Base-by-base conservation (phyloP, 2,329 filamentous ascomycete genomes). In the Verticillium tricorpus region DNA sequence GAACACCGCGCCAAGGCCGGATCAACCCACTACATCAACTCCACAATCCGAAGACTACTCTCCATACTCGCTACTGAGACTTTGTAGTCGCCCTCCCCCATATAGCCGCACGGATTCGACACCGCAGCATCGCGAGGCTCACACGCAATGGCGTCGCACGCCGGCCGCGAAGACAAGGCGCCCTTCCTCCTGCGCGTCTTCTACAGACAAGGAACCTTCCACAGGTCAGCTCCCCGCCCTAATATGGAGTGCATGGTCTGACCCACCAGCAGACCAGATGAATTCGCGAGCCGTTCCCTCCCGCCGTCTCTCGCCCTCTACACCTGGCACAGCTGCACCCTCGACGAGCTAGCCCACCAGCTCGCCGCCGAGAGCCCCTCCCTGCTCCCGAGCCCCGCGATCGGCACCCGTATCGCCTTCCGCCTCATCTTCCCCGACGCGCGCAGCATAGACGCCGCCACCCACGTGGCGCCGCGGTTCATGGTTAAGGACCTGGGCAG, bases 121-220 rank as follows among this genome's bases (percentile, higher is more conserved):
- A 50, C 12, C n/a, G 12, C 45, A n/a, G 12, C 45, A 50, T 22
- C 8, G 8, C 31, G 28, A 32, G 25, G 28, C 57, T 55, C 58
- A 14, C 31, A 15, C 40, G 32, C 45, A 25, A 59, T 59, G 58
- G 58, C 58, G 12, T 28, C 40, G 28, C 58, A 35, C 58, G 58
- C 39, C 69, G 86, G 93, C 72, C 87, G 89, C 64, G 84, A 91
- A 70, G 82, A 83, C 56, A 90, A 87, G 14, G 87, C 90, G 3
- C 93, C 93, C 6, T 97, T 96, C 76, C 85, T 94, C 64, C 80
- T 97, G 19, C 93, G 91, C 72, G 84, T 97, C 63, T 96, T 93
- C 80, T 96, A 94, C 77, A 87, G 88, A 63, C 85, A 83, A 17
- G 86, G 88, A 70, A 82, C 84, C 54, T 93, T 92, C 70, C 89